These are phyloP conservation scores for Calonectria pseudoturangicola DNA, from an alignment of 2,329 filamentous ascomycete species.

Conservation along the genomic window DNA sequence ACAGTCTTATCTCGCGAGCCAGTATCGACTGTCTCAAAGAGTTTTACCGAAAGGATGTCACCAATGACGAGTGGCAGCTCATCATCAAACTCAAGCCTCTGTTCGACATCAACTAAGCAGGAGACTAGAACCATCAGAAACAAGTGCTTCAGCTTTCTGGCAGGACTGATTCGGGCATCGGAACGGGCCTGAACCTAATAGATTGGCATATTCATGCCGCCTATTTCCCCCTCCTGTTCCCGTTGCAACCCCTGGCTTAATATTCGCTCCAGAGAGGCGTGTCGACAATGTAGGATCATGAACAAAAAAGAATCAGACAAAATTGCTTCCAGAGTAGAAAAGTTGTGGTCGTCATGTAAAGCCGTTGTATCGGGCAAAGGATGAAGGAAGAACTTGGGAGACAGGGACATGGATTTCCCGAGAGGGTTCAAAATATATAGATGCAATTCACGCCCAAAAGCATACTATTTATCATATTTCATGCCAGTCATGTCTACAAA, in stretches of 20 bases:
- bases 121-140: neutral
- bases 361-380: neutral
- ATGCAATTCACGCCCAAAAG: conserved; percentile 38
- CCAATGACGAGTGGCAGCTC: conserved; percentile 94
- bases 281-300: conserved; percentile 29
- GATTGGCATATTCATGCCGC: conserved; percentile 1
- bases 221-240: neutral
- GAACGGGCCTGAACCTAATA: neutral
- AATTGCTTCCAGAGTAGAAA: conserved; percentile 33
- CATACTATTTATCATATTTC: conserved; percentile 9
- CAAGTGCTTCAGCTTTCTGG: neutral
- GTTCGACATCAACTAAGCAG: conserved; percentile 86
- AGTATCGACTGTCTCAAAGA: conserved; percentile 98
- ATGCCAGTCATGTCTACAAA: neutral
- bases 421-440: conserved; percentile 34
- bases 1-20: conserved; percentile 89
- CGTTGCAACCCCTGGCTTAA: neutral
- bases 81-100: conserved; percentile 96
- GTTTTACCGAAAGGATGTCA: conserved; percentile 91
- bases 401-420: conserved; percentile 7
- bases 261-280: conserved; percentile 14
- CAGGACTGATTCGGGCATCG: conserved; percentile 1
- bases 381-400: conserved; percentile 1
- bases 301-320: conserved; percentile 15
- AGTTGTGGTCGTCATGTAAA: neutral